These are phyloP conservation scores for Astrephomene gubernaculifera DNA, from an alignment of 139 green algal genomes.

Conservation along the genomic window DNA sequence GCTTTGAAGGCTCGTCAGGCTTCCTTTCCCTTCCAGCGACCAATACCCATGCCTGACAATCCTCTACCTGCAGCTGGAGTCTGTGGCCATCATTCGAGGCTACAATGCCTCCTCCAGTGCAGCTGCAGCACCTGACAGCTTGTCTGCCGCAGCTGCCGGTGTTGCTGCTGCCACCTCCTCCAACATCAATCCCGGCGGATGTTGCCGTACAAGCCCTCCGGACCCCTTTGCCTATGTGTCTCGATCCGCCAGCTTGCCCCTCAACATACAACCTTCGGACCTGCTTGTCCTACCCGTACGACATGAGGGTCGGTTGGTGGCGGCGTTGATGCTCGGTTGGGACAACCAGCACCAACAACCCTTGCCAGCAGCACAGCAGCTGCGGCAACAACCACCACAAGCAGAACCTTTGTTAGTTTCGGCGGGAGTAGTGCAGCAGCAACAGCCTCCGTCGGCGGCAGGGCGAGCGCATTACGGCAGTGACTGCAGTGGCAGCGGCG, in stretches of 20 bases:
- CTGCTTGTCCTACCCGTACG: background rate
- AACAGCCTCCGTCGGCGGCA: background rate
- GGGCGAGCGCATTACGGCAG: background rate
- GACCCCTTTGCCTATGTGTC: background rate
- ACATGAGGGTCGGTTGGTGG: background rate
- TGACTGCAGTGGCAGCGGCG: background rate
- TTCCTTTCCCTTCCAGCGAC: too few relatives aligned
- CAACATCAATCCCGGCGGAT: too few relatives aligned
- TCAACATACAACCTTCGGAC: background rate
- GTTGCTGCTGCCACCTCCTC: too few relatives aligned
- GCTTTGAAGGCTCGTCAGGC: too few relatives aligned
- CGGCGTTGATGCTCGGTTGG: constrained; percentile 11
- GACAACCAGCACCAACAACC: too few relatives aligned
- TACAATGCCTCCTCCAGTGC: too few relatives aligned
- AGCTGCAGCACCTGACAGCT: too few relatives aligned
- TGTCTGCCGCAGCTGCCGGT: too few relatives aligned
- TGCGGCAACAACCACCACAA: background rate
- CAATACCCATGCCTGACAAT: too few relatives aligned
- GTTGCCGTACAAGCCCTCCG: background rate
- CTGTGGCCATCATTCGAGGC: too few relatives aligned
- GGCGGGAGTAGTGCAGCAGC: background rate
- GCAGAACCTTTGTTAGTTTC: background rate
- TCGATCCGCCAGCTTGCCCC: background rate
- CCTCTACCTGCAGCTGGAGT: too few relatives aligned
- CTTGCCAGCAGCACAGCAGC: background rate